Evolutionary conservation across 2,329 filamentous ascomycete species (phyloP), one percentile per base, ranked within the genome.

Genomic region (Pseudocercospora pini-densiflorae): DNA sequence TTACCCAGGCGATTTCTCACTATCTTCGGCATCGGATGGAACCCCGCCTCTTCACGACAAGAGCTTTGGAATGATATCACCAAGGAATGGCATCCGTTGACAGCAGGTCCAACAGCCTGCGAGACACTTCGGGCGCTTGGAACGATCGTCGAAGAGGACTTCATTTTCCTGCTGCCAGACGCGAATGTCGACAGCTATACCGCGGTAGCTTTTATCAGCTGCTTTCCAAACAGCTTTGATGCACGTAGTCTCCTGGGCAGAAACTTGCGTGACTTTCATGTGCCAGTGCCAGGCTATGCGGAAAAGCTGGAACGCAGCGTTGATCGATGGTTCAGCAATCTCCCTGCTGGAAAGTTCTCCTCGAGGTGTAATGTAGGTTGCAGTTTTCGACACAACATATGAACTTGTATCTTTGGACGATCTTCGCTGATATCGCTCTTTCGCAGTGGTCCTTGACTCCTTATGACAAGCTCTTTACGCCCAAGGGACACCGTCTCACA

Each of bases 261-360:
- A 16, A 40, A 33, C 12, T 16, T 58, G 14, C 54, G 54, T 19
- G 23, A 58, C 14, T 31, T 58, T 19, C 54, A 58, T 40, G 12
- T 33, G 9, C 27, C 54, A 9, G 54, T 58, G 7, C 54, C 54
- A 31, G 54, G 54, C 12, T 58, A 58, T 21, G 54, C 23, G 9
- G 54, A 58, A 29, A 58, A 58, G 54, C 29, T 58, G 23, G 54
- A 33, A 21, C 54, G 54, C 4, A 58, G 54, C 31, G 54, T 58
- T 1, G 29, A 58, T 21, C 27, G 54, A 33, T 58, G 19, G 10
- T 58, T 58, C 29, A 16, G 27, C 1, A 29, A 19, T 36, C 16
- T 58, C 23, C 19, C 14, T 19, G 27, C 19, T 58, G 43, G 43
- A 12, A 47, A 47, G 43, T n/a, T 47, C 21, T n/a, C 9, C 21